Conservation (phyloP, 2,329 filamentous ascomycete genomes). For the Colletotrichum sublineola region DNA sequence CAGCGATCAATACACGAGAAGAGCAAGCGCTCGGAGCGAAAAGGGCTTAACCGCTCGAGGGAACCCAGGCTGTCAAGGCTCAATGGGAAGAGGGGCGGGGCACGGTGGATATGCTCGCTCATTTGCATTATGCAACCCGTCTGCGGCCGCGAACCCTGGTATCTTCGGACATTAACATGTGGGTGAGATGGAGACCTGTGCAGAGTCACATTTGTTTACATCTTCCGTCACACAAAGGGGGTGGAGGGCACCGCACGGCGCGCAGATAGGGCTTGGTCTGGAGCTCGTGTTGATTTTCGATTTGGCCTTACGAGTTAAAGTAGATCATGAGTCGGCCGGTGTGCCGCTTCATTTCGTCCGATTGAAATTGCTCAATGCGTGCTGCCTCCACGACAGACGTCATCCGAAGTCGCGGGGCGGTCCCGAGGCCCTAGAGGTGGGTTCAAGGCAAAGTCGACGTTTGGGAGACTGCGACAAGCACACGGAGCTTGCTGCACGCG, state of each 20-base stretch:
- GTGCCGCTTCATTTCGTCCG: slow-evolving; percentile 32
- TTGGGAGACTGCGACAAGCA: slow-evolving; percentile 11
- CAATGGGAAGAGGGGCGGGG: neutral
- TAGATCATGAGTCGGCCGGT: slow-evolving; percentile 35
- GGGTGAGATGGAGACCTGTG: slow-evolving; percentile 33
- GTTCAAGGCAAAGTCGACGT: slow-evolving; percentile 14
- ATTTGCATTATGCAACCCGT: slow-evolving; percentile 37
- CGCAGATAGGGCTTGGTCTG: slow-evolving; percentile 29
- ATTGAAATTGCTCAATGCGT: slow-evolving; percentile 42
- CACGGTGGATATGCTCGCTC: slow-evolving; percentile 36
- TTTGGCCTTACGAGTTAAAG: slow-evolving; percentile 26
- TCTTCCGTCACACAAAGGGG: slow-evolving; percentile 15
- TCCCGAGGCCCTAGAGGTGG: slow-evolving; percentile 1
- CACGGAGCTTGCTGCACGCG: slow-evolving; percentile 10
- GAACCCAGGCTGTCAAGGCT: slow-evolving; percentile 29
- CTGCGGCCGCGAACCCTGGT: slow-evolving; percentile 36
- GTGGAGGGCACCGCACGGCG: neutral
- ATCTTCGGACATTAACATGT: slow-evolving; percentile 42
- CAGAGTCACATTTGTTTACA: slow-evolving; percentile 39
- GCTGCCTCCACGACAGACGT: slow-evolving; percentile 37
- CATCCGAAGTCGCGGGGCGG: slow-evolving; percentile 28
- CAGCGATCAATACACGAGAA: slow-evolving; percentile 8
- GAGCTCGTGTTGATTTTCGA: slow-evolving; percentile 30
- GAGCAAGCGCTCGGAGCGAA: slow-evolving; percentile 17
- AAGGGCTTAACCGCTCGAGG: slow-evolving; percentile 21